phyloP scores from a whole-genome alignment of 2,329 filamentous ascomycete species.

The Penicillium paneum region DNA sequence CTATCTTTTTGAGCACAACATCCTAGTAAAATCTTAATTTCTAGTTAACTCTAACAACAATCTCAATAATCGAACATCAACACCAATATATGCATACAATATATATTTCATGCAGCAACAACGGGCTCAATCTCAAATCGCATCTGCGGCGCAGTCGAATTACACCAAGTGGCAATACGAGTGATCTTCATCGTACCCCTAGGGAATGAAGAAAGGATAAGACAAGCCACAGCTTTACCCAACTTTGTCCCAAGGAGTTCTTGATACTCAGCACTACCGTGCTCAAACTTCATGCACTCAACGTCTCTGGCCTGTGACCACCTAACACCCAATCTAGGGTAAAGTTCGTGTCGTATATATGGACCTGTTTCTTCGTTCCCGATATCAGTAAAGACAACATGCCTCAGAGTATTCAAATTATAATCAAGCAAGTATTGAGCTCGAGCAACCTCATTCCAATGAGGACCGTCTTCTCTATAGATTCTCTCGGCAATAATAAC shows the following conservation, averaged over 20 bases:
- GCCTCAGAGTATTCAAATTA: not conserved
- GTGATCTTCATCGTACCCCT: not conserved
- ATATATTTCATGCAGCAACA: not conserved
- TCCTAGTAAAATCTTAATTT: not conserved
- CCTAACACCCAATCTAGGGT: not conserved
- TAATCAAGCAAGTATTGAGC: not conserved
- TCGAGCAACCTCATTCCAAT: slow-evolving; percentile 1
- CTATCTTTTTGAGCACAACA: not conserved
- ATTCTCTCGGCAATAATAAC: not conserved
- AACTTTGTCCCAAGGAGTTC: slow-evolving; percentile 2
- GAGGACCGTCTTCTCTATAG: not conserved
- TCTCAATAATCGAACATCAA: too few relatives aligned
- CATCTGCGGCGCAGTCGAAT: not conserved
- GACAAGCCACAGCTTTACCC: not conserved
- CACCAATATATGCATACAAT: not conserved
- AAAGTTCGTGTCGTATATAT: not conserved
- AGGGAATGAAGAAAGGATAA: not conserved
- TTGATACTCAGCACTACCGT: not conserved
- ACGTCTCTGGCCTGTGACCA: not conserved
- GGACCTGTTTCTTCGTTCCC: not conserved
- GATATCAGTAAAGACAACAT: not conserved
- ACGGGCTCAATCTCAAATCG: not conserved
- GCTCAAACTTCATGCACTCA: not conserved
- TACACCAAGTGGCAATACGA: not conserved
- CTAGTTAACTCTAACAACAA: not conserved